A percentile compares a stretch with the other conserved stretches of the same genome.
Conservation (phyloP, 176 grass and related monocot species). For the Pontederia paniculata region DNA sequence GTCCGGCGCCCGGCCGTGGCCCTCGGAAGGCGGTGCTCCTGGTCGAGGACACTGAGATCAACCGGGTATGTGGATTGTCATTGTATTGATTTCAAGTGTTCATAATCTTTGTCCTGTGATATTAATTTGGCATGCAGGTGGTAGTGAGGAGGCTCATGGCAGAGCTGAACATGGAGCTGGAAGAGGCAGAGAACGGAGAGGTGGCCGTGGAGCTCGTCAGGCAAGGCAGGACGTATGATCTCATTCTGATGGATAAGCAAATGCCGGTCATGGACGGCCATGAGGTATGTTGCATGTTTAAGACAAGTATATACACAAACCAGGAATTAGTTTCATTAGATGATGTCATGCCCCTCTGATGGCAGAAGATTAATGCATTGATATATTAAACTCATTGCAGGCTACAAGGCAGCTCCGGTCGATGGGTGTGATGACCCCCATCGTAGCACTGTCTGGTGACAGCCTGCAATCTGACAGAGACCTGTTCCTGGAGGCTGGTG, state of each 20-base stretch:
- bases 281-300: conserved; percentile 31
- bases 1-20: background rate
- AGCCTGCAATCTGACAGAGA: conserved; percentile 32
- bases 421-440: conserved; percentile 41
- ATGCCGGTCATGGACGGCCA: conserved; percentile 59
- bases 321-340: background rate
- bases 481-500: conserved; percentile 48
- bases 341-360: background rate
- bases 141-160: conserved; percentile 28
- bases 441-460: conserved; percentile 55
- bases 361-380: background rate
- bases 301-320: background rate
- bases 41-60: conserved; percentile 39
- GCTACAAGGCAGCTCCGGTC: conserved; percentile 43
- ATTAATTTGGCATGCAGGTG: conserved; percentile 11
- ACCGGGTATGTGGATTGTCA: conserved; percentile 8
- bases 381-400: conserved; percentile 11
- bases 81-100: background rate
- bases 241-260: conserved; percentile 51
- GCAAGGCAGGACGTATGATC: conserved; percentile 19
- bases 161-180: conserved; percentile 15
- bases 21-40: conserved; percentile 23
- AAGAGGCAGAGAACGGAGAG: conserved; percentile 21
- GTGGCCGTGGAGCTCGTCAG: conserved; percentile 9
- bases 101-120: background rate